Percentiles rank a stretch among this genome's conserved stretches.
phyloP scores from a whole-genome alignment of 192 early-diverging fungal genomes.

The Borealophlyctis nickersoniae region DNA sequence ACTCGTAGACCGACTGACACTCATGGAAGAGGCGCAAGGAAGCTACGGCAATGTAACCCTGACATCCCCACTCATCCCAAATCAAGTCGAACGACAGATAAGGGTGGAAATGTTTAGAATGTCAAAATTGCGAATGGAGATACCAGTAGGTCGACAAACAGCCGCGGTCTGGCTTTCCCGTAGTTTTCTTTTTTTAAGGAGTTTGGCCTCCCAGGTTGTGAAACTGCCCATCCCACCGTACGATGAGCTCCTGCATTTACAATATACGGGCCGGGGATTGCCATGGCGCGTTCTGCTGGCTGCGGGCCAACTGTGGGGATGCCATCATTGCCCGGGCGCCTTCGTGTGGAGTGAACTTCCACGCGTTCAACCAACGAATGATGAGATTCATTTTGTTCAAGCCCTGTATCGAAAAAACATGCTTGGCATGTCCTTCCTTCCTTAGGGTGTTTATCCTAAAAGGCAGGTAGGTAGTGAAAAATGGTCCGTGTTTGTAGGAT shows the following conservation, averaged over 20 bases:
- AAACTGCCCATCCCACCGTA: not conserved
- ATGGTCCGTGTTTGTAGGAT: not conserved
- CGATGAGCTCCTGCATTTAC: not conserved
- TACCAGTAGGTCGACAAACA: no score
- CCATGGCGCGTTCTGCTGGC: not conserved
- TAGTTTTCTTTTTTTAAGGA: no score
- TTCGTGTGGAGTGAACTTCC: not conserved
- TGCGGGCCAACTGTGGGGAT: not conserved
- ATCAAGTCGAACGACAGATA: no score
- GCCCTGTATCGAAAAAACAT: not conserved
- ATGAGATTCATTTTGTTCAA: not conserved
- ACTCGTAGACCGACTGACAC: no score
- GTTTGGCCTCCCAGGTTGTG: not conserved
- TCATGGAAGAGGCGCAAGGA: no score
- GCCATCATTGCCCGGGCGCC: not conserved
- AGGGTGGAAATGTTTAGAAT: no score
- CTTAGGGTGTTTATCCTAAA: not conserved
- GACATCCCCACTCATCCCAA: no score
- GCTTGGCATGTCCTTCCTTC: not conserved
- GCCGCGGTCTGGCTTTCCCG: no score
- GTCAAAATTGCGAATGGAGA: no score
- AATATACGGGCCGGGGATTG: not conserved
- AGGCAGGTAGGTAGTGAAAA: not conserved
- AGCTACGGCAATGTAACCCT: no score
- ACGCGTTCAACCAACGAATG: no score